These are phyloP conservation scores for Neckera pumila DNA, from an alignment of 225 moss, liverwort and hornwort genomes.

Conservation along the genomic window DNA sequence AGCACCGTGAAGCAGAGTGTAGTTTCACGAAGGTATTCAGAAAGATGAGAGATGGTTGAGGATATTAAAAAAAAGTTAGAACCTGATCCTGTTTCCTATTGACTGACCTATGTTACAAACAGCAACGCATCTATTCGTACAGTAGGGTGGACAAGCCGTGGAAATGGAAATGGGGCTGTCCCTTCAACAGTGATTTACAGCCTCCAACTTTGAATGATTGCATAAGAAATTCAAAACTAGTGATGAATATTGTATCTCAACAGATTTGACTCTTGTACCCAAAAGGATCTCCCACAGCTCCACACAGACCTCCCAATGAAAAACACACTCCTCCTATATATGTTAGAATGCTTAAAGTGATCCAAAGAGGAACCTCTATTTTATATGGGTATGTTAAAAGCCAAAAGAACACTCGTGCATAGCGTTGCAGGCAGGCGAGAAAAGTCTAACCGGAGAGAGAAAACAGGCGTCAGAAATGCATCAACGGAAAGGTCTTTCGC, in stretches of 20 bases:
- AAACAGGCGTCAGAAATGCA: too few species aligned
- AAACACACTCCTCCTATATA: not conserved
- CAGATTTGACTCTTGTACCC: not conserved
- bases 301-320: not conserved
- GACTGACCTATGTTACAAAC: not conserved
- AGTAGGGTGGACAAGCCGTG: not conserved
- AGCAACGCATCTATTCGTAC: not conserved
- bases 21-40: not conserved
- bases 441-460: not conserved
- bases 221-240: not conserved
- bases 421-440: not conserved
- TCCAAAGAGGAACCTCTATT: not conserved
- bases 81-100: not conserved
- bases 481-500: too few species aligned
- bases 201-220: not conserved
- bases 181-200: not conserved
- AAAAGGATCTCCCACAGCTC: not conserved
- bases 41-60: not conserved
- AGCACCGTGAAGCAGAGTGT: not conserved
- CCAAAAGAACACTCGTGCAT: not conserved
- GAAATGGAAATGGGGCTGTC: not conserved
- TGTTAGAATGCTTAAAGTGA: not conserved
- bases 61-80: too few species aligned
- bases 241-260: not conserved
- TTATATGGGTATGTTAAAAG: not conserved